Evolutionary conservation across 352 stramenopile species (phyloP), one percentile per base, ranked within the genome.

Genomic region (Halophytophthora polymorphica): DNA sequence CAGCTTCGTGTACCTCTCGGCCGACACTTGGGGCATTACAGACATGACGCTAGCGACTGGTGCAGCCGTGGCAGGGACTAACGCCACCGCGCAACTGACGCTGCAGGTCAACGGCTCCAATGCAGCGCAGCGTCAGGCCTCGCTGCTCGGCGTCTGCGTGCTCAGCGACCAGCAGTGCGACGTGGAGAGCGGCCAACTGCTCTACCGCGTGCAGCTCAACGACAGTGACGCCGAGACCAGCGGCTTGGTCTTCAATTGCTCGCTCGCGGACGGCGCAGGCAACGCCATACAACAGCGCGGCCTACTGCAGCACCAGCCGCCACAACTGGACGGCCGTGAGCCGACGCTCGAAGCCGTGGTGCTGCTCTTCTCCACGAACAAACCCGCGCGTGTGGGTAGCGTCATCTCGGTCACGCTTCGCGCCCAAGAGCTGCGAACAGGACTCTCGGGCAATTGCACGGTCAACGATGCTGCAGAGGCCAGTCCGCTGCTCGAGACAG

Each of bases 331-430:
- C 50, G 71, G 71, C 18, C 74, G 55, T 13, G 21, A 54, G 0
- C 71, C 71, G 0, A 53, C 50, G 34, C 57, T 82, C 22, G 68
- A 75, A 42, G 55, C 68, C 13, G 60, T 84, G 14, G 78, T 84
- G 50, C 77, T 82, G 72, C 43, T 84, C 1, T 83, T 84, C 18
- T 80, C 75, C 31, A 81, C 72, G 13, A 72, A 84, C 52, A 84
- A 80, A 15, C 71, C 75, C 0, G 75, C 75, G n/a, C 69, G 64
- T 17, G 77, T 86, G 18, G 70, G 70, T 12, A 77, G 52, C 21
- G 61, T 81, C 14, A 75, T 86, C 51, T 83, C 75, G 2, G 61
- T 86, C 50, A 82, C 75, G 18, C 43, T 86, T 21, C 58, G 73
- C 18, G 62, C 75, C 0, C 47, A 58, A 14, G 63, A 67, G 2